Base-by-base conservation (phyloP, 2,329 filamentous ascomycete genomes). In the Madurella mycetomatis region DNA sequence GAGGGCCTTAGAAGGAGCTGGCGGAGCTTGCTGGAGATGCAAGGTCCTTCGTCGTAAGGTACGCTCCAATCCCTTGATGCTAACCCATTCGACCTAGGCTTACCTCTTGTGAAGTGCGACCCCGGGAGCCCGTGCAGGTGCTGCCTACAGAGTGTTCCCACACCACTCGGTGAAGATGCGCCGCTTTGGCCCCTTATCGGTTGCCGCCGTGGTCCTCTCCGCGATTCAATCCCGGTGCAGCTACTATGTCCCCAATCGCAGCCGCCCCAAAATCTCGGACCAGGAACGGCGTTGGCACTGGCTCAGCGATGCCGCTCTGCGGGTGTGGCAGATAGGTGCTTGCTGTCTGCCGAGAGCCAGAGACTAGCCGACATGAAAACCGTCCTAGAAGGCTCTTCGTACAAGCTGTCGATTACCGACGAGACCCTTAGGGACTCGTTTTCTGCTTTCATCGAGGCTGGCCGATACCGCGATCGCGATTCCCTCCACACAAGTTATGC, bases 21-120 rank as follows among this genome's bases (percentile, higher is more conserved):
- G 65, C 9, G 66, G 66, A 13, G 66, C 66, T 4, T 68, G 66
- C 42, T 68, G 66, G 66, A 59, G 66, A 16, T 68, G 66, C 57
- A 66, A 66, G 49, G 66, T 67, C 1, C 59, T 68, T 2, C 60
- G 65, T 2, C 63, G 66, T 18, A 62, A 62, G 54, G 61, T 63
- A 47, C 46, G 50, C n/a, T 18, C 37, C 9, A 13, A 2, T 16
- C 1, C 25, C 8, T 34, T 11, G 4, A 2, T n/a, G 1, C 37
- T 13, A 11, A 9, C 8, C 17, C 16, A 19, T 11, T 9, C 2
- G n/a, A 16, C 42, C 4, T 30, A 47, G 46, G 39, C 48, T 60
- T 40, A 57, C 42, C 9, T 18, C 1, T 51, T 9, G 12, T 15
- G 18, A 41, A 67, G 60, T 68, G 66, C 41, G 65, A 67, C 25